Percentiles rank a stretch among this genome's conserved stretches.
These are phyloP conservation scores for Gonapodya sp. DNA, from an alignment of 192 early-diverging fungal species.

Conservation along the genomic window DNA sequence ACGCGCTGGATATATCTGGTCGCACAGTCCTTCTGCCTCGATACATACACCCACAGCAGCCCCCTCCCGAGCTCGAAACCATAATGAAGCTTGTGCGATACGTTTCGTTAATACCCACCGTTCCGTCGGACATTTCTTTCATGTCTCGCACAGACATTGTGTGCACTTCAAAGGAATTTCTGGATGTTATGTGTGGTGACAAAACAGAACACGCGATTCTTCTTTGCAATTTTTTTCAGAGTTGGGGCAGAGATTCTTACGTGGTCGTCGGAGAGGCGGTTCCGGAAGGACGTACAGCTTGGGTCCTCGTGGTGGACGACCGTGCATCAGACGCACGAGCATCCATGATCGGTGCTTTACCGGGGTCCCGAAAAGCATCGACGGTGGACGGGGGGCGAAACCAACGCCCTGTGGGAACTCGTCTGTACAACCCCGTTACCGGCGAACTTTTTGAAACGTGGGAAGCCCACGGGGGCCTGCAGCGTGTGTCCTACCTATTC, in stretches of 20 bases:
- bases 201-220: conserved; percentile 41
- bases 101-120: conserved; percentile 34
- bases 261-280: conserved; percentile 37
- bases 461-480: conserved; percentile 31
- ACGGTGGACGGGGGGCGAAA: background rate
- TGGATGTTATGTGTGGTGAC: conserved; percentile 38
- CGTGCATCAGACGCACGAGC: background rate
- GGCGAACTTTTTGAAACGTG: conserved; percentile 22
- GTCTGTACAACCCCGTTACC: conserved; percentile 26
- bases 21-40: conserved; percentile 30
- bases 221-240: conserved; percentile 34
- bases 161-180: conserved; percentile 38
- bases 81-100: conserved; percentile 25
- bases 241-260: conserved; percentile 19
- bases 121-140: conserved; percentile 21
- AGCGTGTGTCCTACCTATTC: conserved; percentile 33
- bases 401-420: background rate
- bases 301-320: conserved; percentile 25
- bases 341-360: background rate
- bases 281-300: conserved; percentile 31
- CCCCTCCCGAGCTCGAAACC: conserved; percentile 20
- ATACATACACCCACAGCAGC: conserved; percentile 37
- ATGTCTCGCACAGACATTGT: conserved; percentile 19
- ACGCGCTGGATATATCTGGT: conserved; percentile 12
- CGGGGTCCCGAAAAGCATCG: background rate